These are phyloP conservation scores for Buxus sempervirens DNA, from an alignment of 164 flowering plant genomes.

Conservation along the genomic window DNA sequence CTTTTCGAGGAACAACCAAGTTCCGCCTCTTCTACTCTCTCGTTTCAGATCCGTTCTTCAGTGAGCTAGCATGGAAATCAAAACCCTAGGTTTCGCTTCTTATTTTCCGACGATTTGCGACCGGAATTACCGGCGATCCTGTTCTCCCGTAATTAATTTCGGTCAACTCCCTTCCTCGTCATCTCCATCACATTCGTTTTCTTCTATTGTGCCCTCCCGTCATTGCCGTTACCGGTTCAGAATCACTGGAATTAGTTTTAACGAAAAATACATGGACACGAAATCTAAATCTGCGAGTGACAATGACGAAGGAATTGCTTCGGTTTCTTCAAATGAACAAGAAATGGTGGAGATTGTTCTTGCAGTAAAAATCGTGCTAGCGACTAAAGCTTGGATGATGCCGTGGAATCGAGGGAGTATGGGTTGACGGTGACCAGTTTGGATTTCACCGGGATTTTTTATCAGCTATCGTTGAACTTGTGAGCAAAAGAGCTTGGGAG, in stretches of 20 bases:
- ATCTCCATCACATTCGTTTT: background rate
- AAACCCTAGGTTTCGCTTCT: slow-evolving; percentile 15
- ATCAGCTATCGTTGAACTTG: no score
- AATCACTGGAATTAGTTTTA: slow-evolving; percentile 21
- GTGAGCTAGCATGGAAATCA: background rate
- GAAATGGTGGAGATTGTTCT: slow-evolving; percentile 8
- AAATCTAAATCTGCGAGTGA: background rate
- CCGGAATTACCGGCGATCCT: slow-evolving; percentile 3
- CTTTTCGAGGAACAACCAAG: no score
- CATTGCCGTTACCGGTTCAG: slow-evolving; percentile 1
- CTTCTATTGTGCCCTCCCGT: background rate
- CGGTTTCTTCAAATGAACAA: slow-evolving; percentile 4
- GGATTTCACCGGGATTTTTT: no score
- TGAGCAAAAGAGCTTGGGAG: no score
- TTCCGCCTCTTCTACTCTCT: no score
- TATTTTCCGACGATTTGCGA: background rate
- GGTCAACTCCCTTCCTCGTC: background rate
- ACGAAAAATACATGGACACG: slow-evolving; percentile 14
- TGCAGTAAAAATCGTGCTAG: slow-evolving; percentile 10
- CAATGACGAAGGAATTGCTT: background rate
- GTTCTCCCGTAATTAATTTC: background rate
- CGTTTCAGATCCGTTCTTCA: no score
- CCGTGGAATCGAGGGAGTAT: no score
- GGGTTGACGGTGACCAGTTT: no score
- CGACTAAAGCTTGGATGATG: no score